These are phyloP conservation scores for Lodderomyces theae DNA, from an alignment of 1,139 yeast genomes.

Conservation along the genomic window DNA sequence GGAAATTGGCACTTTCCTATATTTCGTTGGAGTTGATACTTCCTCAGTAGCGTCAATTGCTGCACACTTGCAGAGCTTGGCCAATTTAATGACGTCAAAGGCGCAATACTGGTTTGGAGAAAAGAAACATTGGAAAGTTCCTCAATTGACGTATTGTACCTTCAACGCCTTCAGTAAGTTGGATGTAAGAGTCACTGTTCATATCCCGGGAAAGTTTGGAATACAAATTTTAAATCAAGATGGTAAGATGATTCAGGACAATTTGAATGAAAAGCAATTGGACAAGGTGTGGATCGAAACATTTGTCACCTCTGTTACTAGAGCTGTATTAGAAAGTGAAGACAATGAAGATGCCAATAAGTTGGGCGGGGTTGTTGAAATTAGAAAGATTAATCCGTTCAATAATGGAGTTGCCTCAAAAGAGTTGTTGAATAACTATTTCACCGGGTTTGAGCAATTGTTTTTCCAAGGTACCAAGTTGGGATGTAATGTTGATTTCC, in stretches of 20 bases:
- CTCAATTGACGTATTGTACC: slow-evolving; percentile 54
- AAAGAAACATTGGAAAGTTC: slow-evolving; percentile 71
- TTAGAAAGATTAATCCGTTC: slow-evolving; percentile 57
- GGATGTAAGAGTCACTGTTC: slow-evolving; percentile 69
- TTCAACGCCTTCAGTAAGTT: slow-evolving; percentile 58
- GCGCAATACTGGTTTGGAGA: slow-evolving; percentile 63
- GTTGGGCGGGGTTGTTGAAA: slow-evolving; percentile 52
- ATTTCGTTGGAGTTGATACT: slow-evolving; percentile 58
- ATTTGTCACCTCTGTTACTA: slow-evolving; percentile 59
- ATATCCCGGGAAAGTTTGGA: slow-evolving; percentile 62
- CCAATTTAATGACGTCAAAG: slow-evolving; percentile 60
- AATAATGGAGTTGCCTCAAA: slow-evolving; percentile 36
- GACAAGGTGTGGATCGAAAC: slow-evolving; percentile 64
- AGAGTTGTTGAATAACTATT: slow-evolving; percentile 51
- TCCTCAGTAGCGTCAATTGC: slow-evolving; percentile 60
- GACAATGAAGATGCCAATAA: slow-evolving; percentile 53
- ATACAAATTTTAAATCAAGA: slow-evolving; percentile 45
- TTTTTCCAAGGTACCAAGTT: slow-evolving; percentile 64
- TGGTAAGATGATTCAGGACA: slow-evolving; percentile 44
- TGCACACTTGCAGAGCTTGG: slow-evolving; percentile 73
- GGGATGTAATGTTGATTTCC: slow-evolving; percentile 68
- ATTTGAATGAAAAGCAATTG: slow-evolving; percentile 32
- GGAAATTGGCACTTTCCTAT: slow-evolving; percentile 52
- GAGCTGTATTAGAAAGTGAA: slow-evolving; percentile 69
- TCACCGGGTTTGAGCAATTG: slow-evolving; percentile 58